Evolutionary conservation across 768 basidiomycete genomes (phyloP).

Genomic region (Suillus americanus): DNA sequence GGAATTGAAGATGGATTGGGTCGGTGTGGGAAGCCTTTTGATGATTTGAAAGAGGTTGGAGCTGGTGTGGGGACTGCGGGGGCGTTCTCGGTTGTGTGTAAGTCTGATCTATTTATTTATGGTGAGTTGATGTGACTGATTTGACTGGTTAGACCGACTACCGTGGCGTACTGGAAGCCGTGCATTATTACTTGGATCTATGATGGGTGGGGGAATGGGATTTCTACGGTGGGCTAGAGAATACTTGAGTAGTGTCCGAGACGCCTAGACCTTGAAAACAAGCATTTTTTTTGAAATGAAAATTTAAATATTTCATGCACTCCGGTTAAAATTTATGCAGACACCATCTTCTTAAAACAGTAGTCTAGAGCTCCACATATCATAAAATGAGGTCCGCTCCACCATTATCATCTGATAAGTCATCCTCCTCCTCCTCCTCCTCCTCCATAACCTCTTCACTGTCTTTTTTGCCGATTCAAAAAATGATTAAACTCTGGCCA

Average conservation of each 20-base stretch:
- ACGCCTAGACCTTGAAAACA: too few species aligned
- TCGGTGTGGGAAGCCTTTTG: conserved; percentile 34
- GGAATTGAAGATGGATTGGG: conserved; percentile 45
- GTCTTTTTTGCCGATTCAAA: conserved; percentile 26
- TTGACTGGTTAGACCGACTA: conserved; percentile 49
- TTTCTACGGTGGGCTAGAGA: conserved; percentile 40
- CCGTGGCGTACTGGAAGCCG: conserved; percentile 49
- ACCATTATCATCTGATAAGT: conserved; percentile 10
- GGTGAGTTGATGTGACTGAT: conserved; percentile 1
- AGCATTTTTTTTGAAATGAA: too few species aligned
- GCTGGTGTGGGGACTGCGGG: conserved; percentile 66
- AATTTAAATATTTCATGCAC: too few species aligned
- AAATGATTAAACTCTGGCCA: conserved; percentile 75
- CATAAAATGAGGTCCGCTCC: conserved; percentile 10
- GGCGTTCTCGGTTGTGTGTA: conserved; percentile 56
- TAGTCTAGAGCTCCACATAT: conserved; percentile 6
- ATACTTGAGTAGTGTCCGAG: conserved; percentile 19
- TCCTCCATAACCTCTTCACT: conserved; percentile 11
- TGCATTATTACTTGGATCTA: conserved; percentile 52
- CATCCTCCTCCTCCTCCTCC: conserved; percentile 16
- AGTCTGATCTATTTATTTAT: conserved; percentile 26
- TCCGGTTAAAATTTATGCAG: neutral
- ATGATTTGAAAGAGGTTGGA: conserved; percentile 51
- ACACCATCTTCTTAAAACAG: conserved; percentile 1
- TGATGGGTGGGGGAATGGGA: conserved; percentile 56